A percentile compares a stretch with the other conserved stretches of the same genome.
Conservation (phyloP, 73 alveolate species). For the Strombidium stylifer region DNA sequence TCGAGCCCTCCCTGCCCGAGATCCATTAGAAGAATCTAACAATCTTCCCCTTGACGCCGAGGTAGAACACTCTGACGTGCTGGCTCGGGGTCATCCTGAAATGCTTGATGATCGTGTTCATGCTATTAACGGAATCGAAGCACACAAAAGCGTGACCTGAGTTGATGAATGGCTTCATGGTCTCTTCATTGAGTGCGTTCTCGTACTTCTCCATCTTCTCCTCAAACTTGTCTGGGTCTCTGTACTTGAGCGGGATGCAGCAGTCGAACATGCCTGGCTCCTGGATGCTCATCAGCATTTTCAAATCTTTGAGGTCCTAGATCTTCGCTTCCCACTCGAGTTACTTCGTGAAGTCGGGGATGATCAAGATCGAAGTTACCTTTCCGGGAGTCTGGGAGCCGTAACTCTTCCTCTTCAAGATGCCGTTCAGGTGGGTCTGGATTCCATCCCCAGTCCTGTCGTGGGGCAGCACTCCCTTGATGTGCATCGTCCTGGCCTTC, state of each 20-base stretch:
- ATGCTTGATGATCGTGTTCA: slow-evolving; percentile 54
- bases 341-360: slow-evolving; percentile 76
- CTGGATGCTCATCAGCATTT: slow-evolving; percentile 53
- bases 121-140: slow-evolving; percentile 78
- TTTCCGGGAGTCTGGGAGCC: slow-evolving; percentile 64
- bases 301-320: slow-evolving; percentile 64
- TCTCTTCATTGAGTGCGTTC: slow-evolving; percentile 57
- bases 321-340: slow-evolving; percentile 69
- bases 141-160: slow-evolving; percentile 92
- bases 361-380: slow-evolving; percentile 62
- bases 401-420: slow-evolving; percentile 47
- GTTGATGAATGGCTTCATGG: slow-evolving; percentile 70
- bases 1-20: neutral
- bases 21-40: neutral
- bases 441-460: slow-evolving; percentile 67
- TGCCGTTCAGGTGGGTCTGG: neutral
- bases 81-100: slow-evolving; percentile 44
- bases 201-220: slow-evolving; percentile 68
- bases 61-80: slow-evolving; percentile 2
- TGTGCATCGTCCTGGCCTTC: slow-evolving; percentile 75
- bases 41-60: slow-evolving; percentile 18
- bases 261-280: slow-evolving; percentile 57
- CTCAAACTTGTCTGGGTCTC: slow-evolving; percentile 58
- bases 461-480: slow-evolving; percentile 72
- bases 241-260: slow-evolving; percentile 61